Evolutionary conservation across 192 early-diverging fungal species (phyloP).

Genomic region (Coemansia sp.): DNA sequence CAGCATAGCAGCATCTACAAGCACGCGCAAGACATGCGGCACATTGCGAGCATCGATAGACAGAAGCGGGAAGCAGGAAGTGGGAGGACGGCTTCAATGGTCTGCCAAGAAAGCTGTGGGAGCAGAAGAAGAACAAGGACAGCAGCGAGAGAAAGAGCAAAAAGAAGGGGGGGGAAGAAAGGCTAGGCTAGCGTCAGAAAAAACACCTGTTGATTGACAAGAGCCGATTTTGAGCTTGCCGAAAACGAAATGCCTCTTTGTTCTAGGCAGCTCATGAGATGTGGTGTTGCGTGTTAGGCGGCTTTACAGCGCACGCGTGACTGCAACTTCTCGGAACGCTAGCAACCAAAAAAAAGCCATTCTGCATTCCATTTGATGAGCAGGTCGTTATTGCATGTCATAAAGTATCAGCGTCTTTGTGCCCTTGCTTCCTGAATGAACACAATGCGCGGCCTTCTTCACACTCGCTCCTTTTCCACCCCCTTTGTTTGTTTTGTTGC

Average conservation of each 20-base stretch:
- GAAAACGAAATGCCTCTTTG: not conserved
- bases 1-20: not conserved
- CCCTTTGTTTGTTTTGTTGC: constrained; percentile 14
- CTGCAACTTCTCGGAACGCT: constrained; percentile 50
- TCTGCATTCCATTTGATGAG: constrained; percentile 12
- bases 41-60: constrained; percentile 1
- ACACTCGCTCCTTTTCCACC: constrained; percentile 13
- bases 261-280: not conserved
- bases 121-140: too few relatives aligned
- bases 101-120: too few relatives aligned
- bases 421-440: constrained; percentile 13
- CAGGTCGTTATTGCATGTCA: constrained; percentile 6
- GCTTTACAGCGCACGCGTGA: constrained; percentile 16
- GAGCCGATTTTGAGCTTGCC: not conserved
- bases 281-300: not conserved
- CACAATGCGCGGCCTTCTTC: constrained; percentile 12
- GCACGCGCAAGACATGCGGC: not conserved
- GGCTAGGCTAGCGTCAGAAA: too few relatives aligned
- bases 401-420: constrained; percentile 10
- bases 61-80: constrained; percentile 5
- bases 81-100: not conserved
- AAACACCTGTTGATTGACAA: too few relatives aligned
- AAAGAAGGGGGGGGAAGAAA: too few relatives aligned
- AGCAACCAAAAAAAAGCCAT: constrained; percentile 16
- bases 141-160: too few relatives aligned